A percentile compares a stretch with the other conserved stretches of the same genome.
phyloP scores from a whole-genome alignment of 805 yeast species.

The Monosporozyma aerobia region DNA sequence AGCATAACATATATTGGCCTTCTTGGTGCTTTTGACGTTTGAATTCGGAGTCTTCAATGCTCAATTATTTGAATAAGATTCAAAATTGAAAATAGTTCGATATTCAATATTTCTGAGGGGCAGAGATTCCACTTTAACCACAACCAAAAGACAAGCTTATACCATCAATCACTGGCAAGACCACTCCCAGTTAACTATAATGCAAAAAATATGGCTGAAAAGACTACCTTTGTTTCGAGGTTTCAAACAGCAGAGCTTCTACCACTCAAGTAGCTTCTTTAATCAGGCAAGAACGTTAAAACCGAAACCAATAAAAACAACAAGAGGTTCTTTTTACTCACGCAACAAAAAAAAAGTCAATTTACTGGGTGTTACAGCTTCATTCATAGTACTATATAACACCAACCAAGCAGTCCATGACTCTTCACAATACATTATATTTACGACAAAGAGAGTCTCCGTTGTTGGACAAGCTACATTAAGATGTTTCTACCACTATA shows the following conservation, averaged over 20 bases:
- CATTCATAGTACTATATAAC: constrained; percentile 17
- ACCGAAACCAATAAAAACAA: neutral
- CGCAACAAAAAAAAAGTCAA: neutral
- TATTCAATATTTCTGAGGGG: neutral
- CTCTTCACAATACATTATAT: constrained; percentile 14
- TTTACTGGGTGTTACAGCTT: neutral
- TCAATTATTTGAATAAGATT: neutral
- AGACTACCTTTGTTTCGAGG: neutral
- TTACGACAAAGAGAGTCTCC: constrained; percentile 43
- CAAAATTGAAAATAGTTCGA: neutral
- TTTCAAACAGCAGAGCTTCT: neutral
- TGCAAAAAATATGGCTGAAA: neutral
- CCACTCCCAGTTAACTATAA: neutral
- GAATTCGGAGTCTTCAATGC: neutral
- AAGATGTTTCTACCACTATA: constrained; percentile 65
- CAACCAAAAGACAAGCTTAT: neutral
- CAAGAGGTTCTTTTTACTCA: neutral
- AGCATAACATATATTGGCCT: neutral
- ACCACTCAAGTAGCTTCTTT: neutral
- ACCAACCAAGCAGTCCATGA: constrained; percentile 23
- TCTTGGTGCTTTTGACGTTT: neutral
- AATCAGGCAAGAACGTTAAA: neutral
- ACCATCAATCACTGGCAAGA: neutral
- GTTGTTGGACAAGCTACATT: constrained; percentile 61
- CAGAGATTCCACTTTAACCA: neutral